Percentiles rank a stretch among this genome's conserved stretches.
Evolutionary conservation across 2,329 filamentous ascomycete species (phyloP).

Genomic region (Scortechinia acanthostroma): DNA sequence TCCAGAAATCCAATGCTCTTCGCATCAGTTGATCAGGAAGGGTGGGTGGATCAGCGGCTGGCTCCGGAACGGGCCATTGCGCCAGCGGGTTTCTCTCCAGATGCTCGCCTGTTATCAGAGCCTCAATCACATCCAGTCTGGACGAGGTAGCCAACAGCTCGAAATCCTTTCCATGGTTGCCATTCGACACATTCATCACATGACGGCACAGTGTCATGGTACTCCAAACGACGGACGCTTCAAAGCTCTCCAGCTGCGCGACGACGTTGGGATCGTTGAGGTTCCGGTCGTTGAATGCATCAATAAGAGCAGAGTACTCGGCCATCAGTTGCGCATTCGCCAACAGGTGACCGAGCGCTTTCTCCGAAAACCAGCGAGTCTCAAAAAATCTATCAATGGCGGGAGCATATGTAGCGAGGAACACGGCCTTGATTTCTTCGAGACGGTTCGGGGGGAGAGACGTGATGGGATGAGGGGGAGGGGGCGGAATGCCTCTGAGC

Average conservation of each 20-base stretch:
- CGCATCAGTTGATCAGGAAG: slow-evolving; percentile 23
- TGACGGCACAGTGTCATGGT: not conserved
- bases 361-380: slow-evolving; percentile 49
- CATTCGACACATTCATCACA: not conserved
- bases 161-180: slow-evolving; percentile 21
- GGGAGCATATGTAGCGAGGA: slow-evolving; percentile 39
- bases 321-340: slow-evolving; percentile 36
- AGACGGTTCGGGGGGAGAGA: slow-evolving; percentile 22
- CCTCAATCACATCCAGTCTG: slow-evolving; percentile 46
- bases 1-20: slow-evolving; percentile 50
- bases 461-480: slow-evolving; percentile 29
- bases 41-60: not conserved
- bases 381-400: slow-evolving; percentile 48
- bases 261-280: not conserved
- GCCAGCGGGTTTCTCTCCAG: slow-evolving; percentile 30
- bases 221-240: not conserved
- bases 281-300: slow-evolving; percentile 1
- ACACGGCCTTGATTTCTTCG: slow-evolving; percentile 39
- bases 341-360: slow-evolving; percentile 39
- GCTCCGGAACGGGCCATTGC: slow-evolving; percentile 8
- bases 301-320: slow-evolving; percentile 37
- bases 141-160: slow-evolving; percentile 34
- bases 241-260: slow-evolving; percentile 1
- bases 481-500: slow-evolving; percentile 35
- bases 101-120: slow-evolving; percentile 45